Percentiles rank a stretch among this genome's conserved stretches.
Evolutionary conservation across 305 asterid genomes (phyloP).

Genomic region (Fraxinus platypoda): DNA sequence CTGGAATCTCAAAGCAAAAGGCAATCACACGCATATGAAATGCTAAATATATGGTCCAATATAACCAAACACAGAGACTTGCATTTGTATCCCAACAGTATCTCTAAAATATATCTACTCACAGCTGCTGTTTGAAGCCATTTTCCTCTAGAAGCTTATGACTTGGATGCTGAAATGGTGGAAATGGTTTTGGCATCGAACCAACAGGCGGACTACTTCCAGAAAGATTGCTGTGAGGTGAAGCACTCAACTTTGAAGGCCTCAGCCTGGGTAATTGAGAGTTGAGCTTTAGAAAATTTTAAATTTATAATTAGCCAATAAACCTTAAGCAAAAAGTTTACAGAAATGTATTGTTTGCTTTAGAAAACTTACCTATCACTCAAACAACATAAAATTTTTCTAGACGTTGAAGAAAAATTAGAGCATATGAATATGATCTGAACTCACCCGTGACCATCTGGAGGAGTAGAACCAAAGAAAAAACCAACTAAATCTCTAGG

Average conservation of each 20-base stretch:
- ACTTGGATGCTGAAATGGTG: slow-evolving; percentile 81
- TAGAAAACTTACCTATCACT: neutral
- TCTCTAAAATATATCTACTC: slow-evolving; percentile 31
- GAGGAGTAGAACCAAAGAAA: slow-evolving; percentile 95
- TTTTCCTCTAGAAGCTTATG: slow-evolving; percentile 85
- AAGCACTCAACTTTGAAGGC: slow-evolving; percentile 64
- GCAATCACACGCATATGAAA: slow-evolving; percentile 13
- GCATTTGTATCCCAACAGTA: slow-evolving; percentile 13
- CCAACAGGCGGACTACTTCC: slow-evolving; percentile 81
- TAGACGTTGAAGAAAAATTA: neutral
- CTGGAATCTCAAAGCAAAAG: neutral
- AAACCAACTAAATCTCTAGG: slow-evolving; percentile 84
- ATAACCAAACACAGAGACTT: neutral
- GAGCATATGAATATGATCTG: slow-evolving; percentile 4
- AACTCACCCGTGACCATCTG: slow-evolving; percentile 75
- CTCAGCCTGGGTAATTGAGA: slow-evolving; percentile 39
- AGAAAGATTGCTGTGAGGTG: slow-evolving; percentile 61
- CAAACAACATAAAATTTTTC: slow-evolving; percentile 2
- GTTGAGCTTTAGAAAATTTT: neutral
- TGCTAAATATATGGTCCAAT: neutral
- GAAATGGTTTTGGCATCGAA: slow-evolving; percentile 77
- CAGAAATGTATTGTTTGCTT: neutral
- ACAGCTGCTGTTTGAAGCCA: slow-evolving; percentile 90
- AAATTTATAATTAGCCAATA: slow-evolving; percentile 1
- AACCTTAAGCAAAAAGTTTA: neutral